Evolutionary conservation across 2,329 filamentous ascomycete species (phyloP).

Genomic region (Fusarium sp.): DNA sequence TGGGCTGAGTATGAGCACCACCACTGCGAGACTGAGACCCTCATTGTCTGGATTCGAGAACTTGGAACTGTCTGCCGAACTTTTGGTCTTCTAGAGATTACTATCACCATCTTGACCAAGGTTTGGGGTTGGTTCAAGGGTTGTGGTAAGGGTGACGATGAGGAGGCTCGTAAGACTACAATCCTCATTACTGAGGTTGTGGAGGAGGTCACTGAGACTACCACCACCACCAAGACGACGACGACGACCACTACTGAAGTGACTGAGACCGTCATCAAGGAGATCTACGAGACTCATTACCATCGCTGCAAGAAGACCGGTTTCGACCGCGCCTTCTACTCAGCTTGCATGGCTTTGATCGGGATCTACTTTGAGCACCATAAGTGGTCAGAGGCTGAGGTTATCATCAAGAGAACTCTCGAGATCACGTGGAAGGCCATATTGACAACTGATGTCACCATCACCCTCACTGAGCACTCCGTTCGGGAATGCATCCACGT

Average conservation of each 20-base stretch:
- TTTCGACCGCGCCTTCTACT: slow-evolving; percentile 55
- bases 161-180: slow-evolving; percentile 55
- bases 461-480: slow-evolving; percentile 53
- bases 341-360: slow-evolving; percentile 54
- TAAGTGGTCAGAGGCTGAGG: slow-evolving; percentile 56
- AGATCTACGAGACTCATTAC: slow-evolving; percentile 57
- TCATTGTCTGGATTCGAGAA: slow-evolving; percentile 56
- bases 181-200: slow-evolving; percentile 58
- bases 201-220: slow-evolving; percentile 57
- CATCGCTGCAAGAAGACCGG: slow-evolving; percentile 54
- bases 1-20: slow-evolving; percentile 60
- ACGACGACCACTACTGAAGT: slow-evolving; percentile 50
- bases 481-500: slow-evolving; percentile 53
- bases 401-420: slow-evolving; percentile 54
- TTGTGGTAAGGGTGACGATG: slow-evolving; percentile 51
- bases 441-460: slow-evolving; percentile 50
- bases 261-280: slow-evolving; percentile 54
- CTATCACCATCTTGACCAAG: slow-evolving; percentile 55
- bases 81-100: slow-evolving; percentile 55
- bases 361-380: slow-evolving; percentile 52
- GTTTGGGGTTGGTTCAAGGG: slow-evolving; percentile 59
- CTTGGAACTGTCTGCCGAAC: slow-evolving; percentile 54
- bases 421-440: slow-evolving; percentile 59
- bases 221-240: slow-evolving; percentile 53
- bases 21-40: slow-evolving; percentile 51